phyloP scores from a whole-genome alignment of 805 yeast genomes.

The Metschnikowia santaceciliae region DNA sequence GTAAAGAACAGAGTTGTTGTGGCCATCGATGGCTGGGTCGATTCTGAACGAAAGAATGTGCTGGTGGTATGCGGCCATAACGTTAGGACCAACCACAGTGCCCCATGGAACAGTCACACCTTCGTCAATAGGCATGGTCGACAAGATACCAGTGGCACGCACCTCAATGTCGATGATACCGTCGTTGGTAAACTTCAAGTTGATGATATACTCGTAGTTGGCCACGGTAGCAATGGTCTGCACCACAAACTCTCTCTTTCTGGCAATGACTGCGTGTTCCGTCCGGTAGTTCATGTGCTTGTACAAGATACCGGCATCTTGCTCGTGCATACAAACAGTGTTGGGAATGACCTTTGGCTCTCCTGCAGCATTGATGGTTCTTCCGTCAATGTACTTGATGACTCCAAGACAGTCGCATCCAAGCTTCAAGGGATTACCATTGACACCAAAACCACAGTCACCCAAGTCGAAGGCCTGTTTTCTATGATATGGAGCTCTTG shows the following conservation, averaged over 20 bases:
- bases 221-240: conserved; percentile 84
- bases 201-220: conserved; percentile 75
- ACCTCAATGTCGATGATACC: conserved; percentile 76
- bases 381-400: conserved; percentile 67
- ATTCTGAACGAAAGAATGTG: conserved; percentile 75
- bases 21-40: conserved; percentile 81
- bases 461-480: conserved; percentile 86
- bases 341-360: conserved; percentile 59
- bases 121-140: conserved; percentile 78
- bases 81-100: conserved; percentile 74
- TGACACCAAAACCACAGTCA: conserved; percentile 77
- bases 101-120: conserved; percentile 67
- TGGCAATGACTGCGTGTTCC: conserved; percentile 61
- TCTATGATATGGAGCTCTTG: conserved; percentile 78
- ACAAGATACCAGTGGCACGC: conserved; percentile 82
- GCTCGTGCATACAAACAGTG: conserved; percentile 78
- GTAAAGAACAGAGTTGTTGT: conserved; percentile 65
- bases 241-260: conserved; percentile 74
- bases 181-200: conserved; percentile 69
- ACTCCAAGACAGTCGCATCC: conserved; percentile 85
- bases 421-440: conserved; percentile 61
- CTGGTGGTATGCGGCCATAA: conserved; percentile 81
- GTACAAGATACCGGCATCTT: conserved; percentile 70
- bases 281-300: conserved; percentile 81
- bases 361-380: conserved; percentile 55